Percentiles rank a stretch among this genome's conserved stretches.
Conservation (phyloP, 2,329 filamentous ascomycete genomes). For the Nothopassalora personata region DNA sequence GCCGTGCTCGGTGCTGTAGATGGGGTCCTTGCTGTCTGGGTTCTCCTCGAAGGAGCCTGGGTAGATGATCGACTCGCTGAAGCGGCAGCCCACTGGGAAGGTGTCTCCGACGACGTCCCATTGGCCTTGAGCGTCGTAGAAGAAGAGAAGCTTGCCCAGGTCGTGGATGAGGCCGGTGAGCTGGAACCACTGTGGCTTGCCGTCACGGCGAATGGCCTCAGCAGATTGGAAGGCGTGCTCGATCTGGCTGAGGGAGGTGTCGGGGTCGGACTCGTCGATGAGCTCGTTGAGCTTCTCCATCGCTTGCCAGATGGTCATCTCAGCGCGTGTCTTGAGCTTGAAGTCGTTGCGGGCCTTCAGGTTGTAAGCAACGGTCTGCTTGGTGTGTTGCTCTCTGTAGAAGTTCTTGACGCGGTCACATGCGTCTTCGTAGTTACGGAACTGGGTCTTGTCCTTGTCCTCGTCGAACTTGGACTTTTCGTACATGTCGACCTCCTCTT, state of each 20-base stretch:
- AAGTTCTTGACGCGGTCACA: conserved; percentile 82
- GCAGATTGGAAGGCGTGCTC: conserved; percentile 84
- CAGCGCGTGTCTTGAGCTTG: conserved; percentile 59
- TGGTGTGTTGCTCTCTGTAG: conserved; percentile 66
- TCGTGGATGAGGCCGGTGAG: conserved; percentile 73
- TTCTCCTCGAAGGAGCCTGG: conserved; percentile 71
- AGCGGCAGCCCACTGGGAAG: conserved; percentile 71
- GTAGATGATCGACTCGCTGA: conserved; percentile 74
- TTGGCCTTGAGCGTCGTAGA: conserved; percentile 77
- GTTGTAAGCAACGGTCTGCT: conserved; percentile 80
- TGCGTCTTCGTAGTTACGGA: conserved; percentile 77
- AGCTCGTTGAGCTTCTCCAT: conserved; percentile 90
- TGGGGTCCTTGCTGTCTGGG: conserved; percentile 63
- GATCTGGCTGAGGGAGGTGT: conserved; percentile 81
- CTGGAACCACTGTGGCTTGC: conserved; percentile 79
- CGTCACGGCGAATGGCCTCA: conserved; percentile 81
- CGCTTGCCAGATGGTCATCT: conserved; percentile 85
- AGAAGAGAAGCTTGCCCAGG: conserved; percentile 73
- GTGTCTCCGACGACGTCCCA: conserved; percentile 92
- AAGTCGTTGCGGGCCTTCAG: conserved; percentile 70
- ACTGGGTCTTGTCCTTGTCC: conserved; percentile 71
- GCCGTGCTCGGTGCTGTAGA: conserved; percentile 71
- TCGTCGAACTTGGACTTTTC: conserved; percentile 63
- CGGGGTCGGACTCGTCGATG: conserved; percentile 85
- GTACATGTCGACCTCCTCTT: conserved; percentile 47